phyloP scores from a whole-genome alignment of 352 stramenopile species.

The Globisporangium perplexum region DNA sequence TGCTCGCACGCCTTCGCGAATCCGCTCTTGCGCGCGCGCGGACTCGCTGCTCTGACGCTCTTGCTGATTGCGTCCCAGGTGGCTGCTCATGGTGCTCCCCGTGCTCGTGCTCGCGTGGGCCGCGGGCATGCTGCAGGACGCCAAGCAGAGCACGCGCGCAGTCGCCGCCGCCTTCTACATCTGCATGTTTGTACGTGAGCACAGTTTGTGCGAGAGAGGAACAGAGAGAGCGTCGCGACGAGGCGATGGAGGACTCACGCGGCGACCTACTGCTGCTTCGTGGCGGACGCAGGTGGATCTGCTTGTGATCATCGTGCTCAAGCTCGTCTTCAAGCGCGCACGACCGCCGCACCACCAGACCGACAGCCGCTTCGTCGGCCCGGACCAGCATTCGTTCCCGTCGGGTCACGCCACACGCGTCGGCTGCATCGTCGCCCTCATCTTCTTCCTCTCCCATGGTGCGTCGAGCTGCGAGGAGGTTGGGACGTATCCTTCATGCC shows the following conservation, averaged over 20 bases:
- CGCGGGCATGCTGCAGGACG: slow-evolving; percentile 20
- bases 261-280: neutral
- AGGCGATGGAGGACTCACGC: neutral
- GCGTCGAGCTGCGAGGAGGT: slow-evolving; percentile 5
- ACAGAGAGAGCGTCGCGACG: too few relatives aligned
- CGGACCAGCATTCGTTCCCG: slow-evolving; percentile 84
- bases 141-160: slow-evolving; percentile 19
- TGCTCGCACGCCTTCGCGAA: neutral
- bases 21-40: neutral
- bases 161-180: slow-evolving; percentile 37
- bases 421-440: slow-evolving; percentile 61
- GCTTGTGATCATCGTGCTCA: slow-evolving; percentile 73
- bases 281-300: slow-evolving; percentile 49
- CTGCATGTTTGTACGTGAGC: slow-evolving; percentile 33
- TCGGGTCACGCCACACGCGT: slow-evolving; percentile 77
- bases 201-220: too few relatives aligned
- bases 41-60: neutral
- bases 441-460: slow-evolving; percentile 54
- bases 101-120: slow-evolving; percentile 31
- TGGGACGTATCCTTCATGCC: too few relatives aligned
- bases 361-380: slow-evolving; percentile 71
- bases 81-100: slow-evolving; percentile 51
- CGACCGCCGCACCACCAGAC: slow-evolving; percentile 68
- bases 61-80: slow-evolving; percentile 19
- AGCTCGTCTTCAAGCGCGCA: slow-evolving; percentile 63